Base-by-base conservation (phyloP, 2,329 filamentous ascomycete species). In the Tolypocladium ovalisporum region DNA sequence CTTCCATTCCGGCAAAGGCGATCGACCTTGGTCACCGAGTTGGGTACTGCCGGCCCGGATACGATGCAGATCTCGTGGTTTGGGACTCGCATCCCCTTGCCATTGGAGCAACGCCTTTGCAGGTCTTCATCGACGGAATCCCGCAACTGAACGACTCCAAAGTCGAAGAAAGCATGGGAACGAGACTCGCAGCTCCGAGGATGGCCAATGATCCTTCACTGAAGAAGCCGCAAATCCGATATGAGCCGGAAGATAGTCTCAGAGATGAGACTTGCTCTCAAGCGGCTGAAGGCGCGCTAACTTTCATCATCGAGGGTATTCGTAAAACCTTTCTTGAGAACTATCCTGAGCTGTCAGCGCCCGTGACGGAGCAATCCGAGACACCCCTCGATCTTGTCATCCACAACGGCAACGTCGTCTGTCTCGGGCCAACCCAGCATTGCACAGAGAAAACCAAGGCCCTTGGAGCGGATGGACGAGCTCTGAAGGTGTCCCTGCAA, bases 31-130 rank as follows among this genome's bases (percentile, higher is more conserved):
- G 71, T 51, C 66, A 76, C 58, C 71, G 76, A 1, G 69, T 79
- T 3, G 77, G 77, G 3, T 77, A 73, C 58, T 67, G 67, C 10
- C 70, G 70, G 17, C 62, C 72, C 4, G 76, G 77, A 4, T 79
- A 76, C 57, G 78, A 80, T 62, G 78, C 76, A 17, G 77, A 80
- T 57, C 62, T 80, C 35, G 77, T 77, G 5, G 68, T 79, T 5
- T 79, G 76, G 77, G 73, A 79, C 58, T 70, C 70, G 0, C 75
- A 79, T 59, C 77, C 77, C 3, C 67, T 79, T 1, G 67, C 71
- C 15, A 62, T 75, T 19, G 77, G 76, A 7, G 75, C 76, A 13
- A 76, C 71, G 4, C 73, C 77, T 4, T 62, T 74, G 12, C 75
- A 79, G 57, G 76, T 79, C 17, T 78, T 72, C 40, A 74, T 79